Evolutionary conservation across 805 yeast species (phyloP).

Genomic region (Saturnispora ahearnii): DNA sequence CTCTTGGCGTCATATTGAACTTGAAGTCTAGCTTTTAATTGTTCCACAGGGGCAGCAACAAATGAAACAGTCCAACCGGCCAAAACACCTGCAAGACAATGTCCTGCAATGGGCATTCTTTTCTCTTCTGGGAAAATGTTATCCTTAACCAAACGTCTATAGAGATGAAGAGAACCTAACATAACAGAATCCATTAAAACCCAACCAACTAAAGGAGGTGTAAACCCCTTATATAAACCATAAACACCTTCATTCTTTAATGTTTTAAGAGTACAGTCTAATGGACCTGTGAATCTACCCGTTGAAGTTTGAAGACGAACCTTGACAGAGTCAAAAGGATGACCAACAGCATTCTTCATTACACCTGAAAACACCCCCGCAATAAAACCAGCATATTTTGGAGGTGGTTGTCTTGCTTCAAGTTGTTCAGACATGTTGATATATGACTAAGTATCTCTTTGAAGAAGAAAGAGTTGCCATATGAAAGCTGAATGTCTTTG

Average conservation of each 20-base stretch:
- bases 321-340: constrained; percentile 86
- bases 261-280: constrained; percentile 72
- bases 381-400: constrained; percentile 62
- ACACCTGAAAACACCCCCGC: constrained; percentile 88
- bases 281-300: constrained; percentile 66
- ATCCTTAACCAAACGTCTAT: constrained; percentile 58
- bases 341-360: constrained; percentile 83
- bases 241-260: constrained; percentile 61
- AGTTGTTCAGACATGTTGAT: neutral
- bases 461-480: neutral
- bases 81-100: constrained; percentile 67
- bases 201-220: constrained; percentile 93
- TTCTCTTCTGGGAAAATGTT: constrained; percentile 51
- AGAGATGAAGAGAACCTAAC: constrained; percentile 78
- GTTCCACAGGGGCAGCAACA: constrained; percentile 94
- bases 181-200: constrained; percentile 86
- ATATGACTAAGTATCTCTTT: neutral
- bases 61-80: constrained; percentile 89
- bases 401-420: constrained; percentile 29
- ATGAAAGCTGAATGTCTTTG: neutral
- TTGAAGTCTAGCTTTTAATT: constrained; percentile 79
- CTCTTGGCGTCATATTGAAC: constrained; percentile 78
- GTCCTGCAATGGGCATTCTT: constrained; percentile 66
- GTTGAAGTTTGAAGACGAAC: constrained; percentile 69
- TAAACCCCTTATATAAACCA: constrained; percentile 84